Conservation (phyloP, 148 eudicot species). For the Spergularia bocconei region DNA sequence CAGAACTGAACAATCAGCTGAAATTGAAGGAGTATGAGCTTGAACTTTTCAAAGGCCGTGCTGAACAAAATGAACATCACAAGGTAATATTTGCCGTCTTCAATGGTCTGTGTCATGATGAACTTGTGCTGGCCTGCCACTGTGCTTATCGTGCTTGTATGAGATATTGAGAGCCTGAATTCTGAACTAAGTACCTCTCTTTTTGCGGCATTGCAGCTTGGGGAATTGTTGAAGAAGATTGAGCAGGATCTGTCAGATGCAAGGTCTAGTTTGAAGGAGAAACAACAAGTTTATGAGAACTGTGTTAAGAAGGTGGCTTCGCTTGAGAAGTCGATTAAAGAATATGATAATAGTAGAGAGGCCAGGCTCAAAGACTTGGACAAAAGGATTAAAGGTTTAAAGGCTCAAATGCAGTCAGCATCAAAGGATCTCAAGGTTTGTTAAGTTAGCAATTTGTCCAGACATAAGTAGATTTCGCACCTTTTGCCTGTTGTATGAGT, state of each 20-base stretch:
- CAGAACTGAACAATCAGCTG: conserved; percentile 66
- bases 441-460: conserved; percentile 7
- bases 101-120: neutral
- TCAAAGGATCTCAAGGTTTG: conserved; percentile 87
- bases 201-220: conserved; percentile 50
- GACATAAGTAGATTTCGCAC: neutral
- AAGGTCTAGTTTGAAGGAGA: conserved; percentile 58
- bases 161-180: neutral
- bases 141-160: neutral
- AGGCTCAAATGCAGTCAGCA: conserved; percentile 72
- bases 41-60: conserved; percentile 70
- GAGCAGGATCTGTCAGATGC: conserved; percentile 88
- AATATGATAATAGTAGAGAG: conserved; percentile 64
- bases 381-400: conserved; percentile 66
- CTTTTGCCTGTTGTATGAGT: neutral
- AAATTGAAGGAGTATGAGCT: conserved; percentile 87
- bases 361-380: conserved; percentile 80
- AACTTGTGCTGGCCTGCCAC: neutral
- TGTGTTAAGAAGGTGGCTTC: conserved; percentile 61
- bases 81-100: conserved; percentile 48
- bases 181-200: neutral
- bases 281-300: conserved; percentile 47
- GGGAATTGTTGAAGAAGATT: conserved; percentile 74
- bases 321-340: conserved; percentile 77
- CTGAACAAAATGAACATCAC: conserved; percentile 95